Base-by-base conservation (phyloP, 2,329 filamentous ascomycete species). In the Verticillium nonalfalfae region DNA sequence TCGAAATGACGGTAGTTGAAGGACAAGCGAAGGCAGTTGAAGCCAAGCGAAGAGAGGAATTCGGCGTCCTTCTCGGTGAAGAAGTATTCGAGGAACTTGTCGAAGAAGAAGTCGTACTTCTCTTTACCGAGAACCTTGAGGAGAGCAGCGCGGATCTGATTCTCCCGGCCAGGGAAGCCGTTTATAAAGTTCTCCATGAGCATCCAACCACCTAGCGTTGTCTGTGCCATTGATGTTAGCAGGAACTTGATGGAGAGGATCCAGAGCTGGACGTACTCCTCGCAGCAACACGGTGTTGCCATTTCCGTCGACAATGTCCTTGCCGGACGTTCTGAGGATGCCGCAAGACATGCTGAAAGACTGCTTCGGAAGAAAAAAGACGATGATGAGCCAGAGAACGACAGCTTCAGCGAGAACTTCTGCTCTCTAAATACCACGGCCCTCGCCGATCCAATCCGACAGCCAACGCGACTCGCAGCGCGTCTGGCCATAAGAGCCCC, bases 151-250 rank as follows among this genome's bases (percentile, higher is more conserved):
- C 84, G 80, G 63, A 85, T 81, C 63, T 86, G 78, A 26, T 76
- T 76, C 67, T 87, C 85, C 58, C 85, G 81, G 18, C 82, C 85
- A 11, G 83, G 76, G 62, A 81, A 87, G n/a, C 85, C 85, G 1
- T 81, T 85, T 65, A 87, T 86, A 75, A 87, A 87, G 69, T 86
- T 86, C 70, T 85, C 83, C 81, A 84, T 84, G 62, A 73, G 72
- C 56, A 74, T 69, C 68, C 71, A 71, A 26, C 72, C 72, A 13
- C 72, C 72, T 1, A 74, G 60, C 5, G 65, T 72, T 3, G 72
- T 75, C 68, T 13, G 18, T 13, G 9, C 2, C 1, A 7, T 15
- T 5, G n/a, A 36, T 31, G 36, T 58, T 38, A 58, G 56, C 36
- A 0, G 1, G 3, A 2, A 33, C 34, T 52, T 31, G 58, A n/a